Conservation (phyloP, 2,329 filamentous ascomycete species). For the Ascochyta rabiei region DNA sequence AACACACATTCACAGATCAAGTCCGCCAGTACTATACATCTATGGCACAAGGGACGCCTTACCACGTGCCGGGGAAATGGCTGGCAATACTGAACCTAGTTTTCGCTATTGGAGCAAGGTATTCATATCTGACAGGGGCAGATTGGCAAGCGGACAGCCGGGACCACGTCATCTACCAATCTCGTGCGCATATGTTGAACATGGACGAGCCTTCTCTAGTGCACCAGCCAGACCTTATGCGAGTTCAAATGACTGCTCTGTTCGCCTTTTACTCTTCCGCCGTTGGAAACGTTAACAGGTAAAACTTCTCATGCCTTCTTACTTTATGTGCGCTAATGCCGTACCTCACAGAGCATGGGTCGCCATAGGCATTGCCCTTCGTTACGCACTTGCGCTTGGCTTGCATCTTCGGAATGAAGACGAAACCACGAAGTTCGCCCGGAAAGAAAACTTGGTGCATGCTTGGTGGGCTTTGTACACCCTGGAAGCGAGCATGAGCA, state of each 20-base stretch:
- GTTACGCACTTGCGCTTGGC: conserved; percentile 44
- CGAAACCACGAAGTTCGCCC: conserved; percentile 17
- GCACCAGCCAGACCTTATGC: background rate
- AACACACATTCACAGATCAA: background rate
- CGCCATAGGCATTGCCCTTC: conserved; percentile 43
- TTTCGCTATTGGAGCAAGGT: background rate
- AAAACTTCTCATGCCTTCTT: background rate
- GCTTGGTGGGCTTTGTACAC: conserved; percentile 49
- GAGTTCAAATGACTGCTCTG: background rate
- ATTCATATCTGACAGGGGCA: background rate
- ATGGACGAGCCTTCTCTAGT: background rate
- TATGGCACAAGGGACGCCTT: background rate
- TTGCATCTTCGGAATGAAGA: conserved; percentile 45
- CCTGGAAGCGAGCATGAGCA: conserved; percentile 41
- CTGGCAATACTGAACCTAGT: background rate
- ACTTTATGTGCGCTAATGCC: background rate
- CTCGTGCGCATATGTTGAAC: too few relatives aligned
- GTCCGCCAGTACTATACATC: background rate
- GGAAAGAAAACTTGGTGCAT: conserved; percentile 39
- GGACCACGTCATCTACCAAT: background rate
- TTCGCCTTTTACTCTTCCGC: background rate
- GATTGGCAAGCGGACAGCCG: background rate
- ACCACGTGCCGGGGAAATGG: background rate
- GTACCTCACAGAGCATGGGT: conserved; percentile 41
- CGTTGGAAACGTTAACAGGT: background rate